Conservation (phyloP, 352 stramenopile species). For the Hyaloperonospora arabidopsidis region DNA sequence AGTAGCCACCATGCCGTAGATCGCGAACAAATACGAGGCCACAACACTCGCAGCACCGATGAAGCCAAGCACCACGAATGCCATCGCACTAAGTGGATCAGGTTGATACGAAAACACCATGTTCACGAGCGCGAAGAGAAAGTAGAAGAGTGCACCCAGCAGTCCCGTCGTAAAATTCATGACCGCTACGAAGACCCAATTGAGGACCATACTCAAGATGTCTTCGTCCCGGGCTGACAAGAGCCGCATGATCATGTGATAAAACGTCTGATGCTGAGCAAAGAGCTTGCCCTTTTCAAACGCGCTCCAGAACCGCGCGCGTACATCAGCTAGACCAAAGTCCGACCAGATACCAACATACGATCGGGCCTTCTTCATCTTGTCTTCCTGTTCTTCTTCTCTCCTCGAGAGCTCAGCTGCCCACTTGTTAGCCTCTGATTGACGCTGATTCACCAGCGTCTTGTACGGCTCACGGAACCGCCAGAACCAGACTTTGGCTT, state of each 20-base stretch:
- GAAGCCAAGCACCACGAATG: constrained; percentile 67
- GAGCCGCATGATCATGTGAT: constrained; percentile 75
- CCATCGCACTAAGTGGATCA: constrained; percentile 60
- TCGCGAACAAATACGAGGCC: constrained; percentile 77
- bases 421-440: constrained; percentile 54
- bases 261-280: constrained; percentile 83
- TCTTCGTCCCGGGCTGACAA: constrained; percentile 67
- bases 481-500: constrained; percentile 85
- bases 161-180: constrained; percentile 87
- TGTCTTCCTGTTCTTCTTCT: constrained; percentile 48
- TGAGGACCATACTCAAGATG: constrained; percentile 64
- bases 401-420: constrained; percentile 45
- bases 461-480: constrained; percentile 73
- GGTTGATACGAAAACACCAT: constrained; percentile 84
- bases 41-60: constrained; percentile 71
- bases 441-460: constrained; percentile 43
- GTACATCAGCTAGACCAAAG: constrained; percentile 69
- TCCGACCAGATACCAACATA: constrained; percentile 81
- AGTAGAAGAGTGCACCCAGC: constrained; percentile 76
- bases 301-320: constrained; percentile 66
- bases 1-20: constrained; percentile 82
- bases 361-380: constrained; percentile 72
- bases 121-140: constrained; percentile 72
- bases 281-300: constrained; percentile 84
- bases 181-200: constrained; percentile 78